These are phyloP conservation scores for Boletus pseudopeckii DNA, from an alignment of 768 basidiomycete genomes.

Conservation along the genomic window DNA sequence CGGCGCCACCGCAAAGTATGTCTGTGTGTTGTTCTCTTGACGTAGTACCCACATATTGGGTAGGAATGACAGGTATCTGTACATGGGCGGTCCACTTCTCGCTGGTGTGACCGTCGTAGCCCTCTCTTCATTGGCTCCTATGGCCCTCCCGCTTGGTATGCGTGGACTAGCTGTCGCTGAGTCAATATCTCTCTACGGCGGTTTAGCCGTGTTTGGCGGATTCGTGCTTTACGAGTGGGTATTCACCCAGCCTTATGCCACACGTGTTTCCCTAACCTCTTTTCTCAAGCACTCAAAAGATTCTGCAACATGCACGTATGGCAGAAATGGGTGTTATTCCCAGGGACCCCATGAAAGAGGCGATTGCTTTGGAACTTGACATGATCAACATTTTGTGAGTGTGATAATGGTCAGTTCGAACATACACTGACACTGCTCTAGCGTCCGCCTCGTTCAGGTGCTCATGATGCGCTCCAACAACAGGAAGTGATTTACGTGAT, in stretches of 20 bases:
- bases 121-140: constrained; percentile 80
- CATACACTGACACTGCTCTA: constrained; percentile 28
- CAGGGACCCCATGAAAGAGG: constrained; percentile 74
- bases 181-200: constrained; percentile 79
- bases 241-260: background rate
- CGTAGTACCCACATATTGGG: background rate
- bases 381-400: constrained; percentile 88
- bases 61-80: constrained; percentile 78
- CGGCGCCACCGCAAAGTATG: constrained; percentile 80
- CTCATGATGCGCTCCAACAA: constrained; percentile 62
- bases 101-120: constrained; percentile 89
- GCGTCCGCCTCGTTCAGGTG: constrained; percentile 79
- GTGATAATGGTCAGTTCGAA: background rate
- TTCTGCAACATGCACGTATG: constrained; percentile 70
- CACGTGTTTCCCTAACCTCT: background rate
- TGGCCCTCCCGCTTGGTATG: constrained; percentile 82
- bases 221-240: constrained; percentile 87
- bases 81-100: constrained; percentile 83
- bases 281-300: constrained; percentile 67
- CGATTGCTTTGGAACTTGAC: constrained; percentile 76
- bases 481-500: constrained; percentile 43
- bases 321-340: constrained; percentile 64
- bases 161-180: constrained; percentile 75
- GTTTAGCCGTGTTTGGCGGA: constrained; percentile 82
- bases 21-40: background rate